phyloP scores from a whole-genome alignment of 1,139 yeast genomes.

The Zygoascus meyerae region DNA sequence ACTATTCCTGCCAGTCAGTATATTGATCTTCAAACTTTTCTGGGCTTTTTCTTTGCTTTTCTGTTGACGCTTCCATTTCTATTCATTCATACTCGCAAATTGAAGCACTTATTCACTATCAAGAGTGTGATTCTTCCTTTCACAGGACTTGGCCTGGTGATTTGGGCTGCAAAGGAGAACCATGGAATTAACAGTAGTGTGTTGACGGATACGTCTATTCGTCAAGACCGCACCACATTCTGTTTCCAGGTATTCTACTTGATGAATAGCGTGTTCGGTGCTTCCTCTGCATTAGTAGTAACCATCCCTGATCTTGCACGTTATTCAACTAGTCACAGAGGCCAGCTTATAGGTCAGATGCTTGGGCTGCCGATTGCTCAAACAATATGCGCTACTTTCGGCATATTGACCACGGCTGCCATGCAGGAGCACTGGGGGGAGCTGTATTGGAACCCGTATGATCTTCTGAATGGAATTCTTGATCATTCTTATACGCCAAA shows the following conservation, averaged over 20 bases:
- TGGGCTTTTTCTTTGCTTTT: slow-evolving; percentile 68
- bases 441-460: slow-evolving; percentile 38
- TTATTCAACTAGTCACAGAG: slow-evolving; percentile 29
- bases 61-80: slow-evolving; percentile 61
- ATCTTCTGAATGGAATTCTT: slow-evolving; percentile 29
- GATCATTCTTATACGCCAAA: slow-evolving; percentile 27
- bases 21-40: slow-evolving; percentile 32
- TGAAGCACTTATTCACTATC: slow-evolving; percentile 67
- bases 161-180: slow-evolving; percentile 27
- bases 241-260: slow-evolving; percentile 18
- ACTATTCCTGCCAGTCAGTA: slow-evolving; percentile 41
- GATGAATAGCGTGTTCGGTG: slow-evolving; percentile 30
- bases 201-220: slow-evolving; percentile 16
- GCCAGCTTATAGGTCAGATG: slow-evolving; percentile 30
- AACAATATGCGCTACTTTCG: slow-evolving; percentile 28
- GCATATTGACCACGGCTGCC: slow-evolving; percentile 34
- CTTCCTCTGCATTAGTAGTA: slow-evolving; percentile 34
- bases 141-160: slow-evolving; percentile 47
- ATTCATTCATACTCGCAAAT: slow-evolving; percentile 65
- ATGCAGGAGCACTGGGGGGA: slow-evolving; percentile 29
- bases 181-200: slow-evolving; percentile 28
- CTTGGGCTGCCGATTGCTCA: slow-evolving; percentile 32
- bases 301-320: slow-evolving; percentile 35
- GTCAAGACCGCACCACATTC: slow-evolving; percentile 17
- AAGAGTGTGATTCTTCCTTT: slow-evolving; percentile 65